These are phyloP conservation scores for Tephrocybe sp. DNA, from an alignment of 768 basidiomycete species.

Conservation along the genomic window DNA sequence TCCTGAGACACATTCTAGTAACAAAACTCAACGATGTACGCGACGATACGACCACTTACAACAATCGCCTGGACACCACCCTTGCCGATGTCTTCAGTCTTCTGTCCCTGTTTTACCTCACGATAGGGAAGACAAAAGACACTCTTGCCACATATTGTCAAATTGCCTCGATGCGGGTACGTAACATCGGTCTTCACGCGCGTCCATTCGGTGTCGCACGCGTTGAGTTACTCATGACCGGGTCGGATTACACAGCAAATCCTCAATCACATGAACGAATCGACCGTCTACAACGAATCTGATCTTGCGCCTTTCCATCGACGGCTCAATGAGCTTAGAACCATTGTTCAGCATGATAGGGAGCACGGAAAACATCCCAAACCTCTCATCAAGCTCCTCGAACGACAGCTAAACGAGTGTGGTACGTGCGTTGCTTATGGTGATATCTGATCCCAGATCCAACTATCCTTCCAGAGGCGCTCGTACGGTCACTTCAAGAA, in stretches of 20 bases:
- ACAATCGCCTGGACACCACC: slow-evolving; percentile 92
- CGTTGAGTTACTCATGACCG: slow-evolving; percentile 16
- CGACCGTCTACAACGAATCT: slow-evolving; percentile 88
- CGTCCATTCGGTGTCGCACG: slow-evolving; percentile 4
- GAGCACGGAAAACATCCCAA: slow-evolving; percentile 82
- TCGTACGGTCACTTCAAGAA: slow-evolving; percentile 77
- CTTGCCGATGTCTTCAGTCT: slow-evolving; percentile 95
- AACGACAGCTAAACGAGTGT: slow-evolving; percentile 88
- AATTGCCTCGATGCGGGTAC: slow-evolving; percentile 92
- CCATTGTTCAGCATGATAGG: slow-evolving; percentile 82
- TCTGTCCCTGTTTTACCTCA: slow-evolving; percentile 95
- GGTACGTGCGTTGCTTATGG: slow-evolving; percentile 52
- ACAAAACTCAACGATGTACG: slow-evolving; percentile 91
- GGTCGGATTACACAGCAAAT: slow-evolving; percentile 67
- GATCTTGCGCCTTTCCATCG: slow-evolving; percentile 88
- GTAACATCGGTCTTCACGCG: slow-evolving; percentile 32
- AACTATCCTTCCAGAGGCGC: slow-evolving; percentile 50
- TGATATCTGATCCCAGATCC: neutral
- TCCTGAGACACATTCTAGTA: slow-evolving; percentile 43
- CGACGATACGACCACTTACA: slow-evolving; percentile 70
- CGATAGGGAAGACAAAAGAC: slow-evolving; percentile 94
- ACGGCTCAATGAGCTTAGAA: slow-evolving; percentile 78
- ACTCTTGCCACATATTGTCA: slow-evolving; percentile 95
- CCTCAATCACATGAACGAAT: slow-evolving; percentile 93
- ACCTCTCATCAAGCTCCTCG: slow-evolving; percentile 85